phyloP scores from a whole-genome alignment of 202 grass and related monocot genomes.

The Dendrocalamus latiflorus region DNA sequence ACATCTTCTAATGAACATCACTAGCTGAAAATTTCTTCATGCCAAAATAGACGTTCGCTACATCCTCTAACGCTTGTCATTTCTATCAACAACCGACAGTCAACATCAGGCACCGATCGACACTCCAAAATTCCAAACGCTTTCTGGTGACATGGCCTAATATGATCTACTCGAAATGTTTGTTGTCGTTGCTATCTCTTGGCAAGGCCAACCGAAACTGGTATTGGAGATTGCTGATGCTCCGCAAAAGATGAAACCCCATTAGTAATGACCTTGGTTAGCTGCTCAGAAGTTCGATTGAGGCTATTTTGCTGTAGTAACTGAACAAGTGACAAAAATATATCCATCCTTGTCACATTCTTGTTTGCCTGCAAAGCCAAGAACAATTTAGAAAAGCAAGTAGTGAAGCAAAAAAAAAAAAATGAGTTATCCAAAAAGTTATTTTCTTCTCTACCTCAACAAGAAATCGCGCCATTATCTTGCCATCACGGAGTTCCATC shows the following conservation, averaged over 20 bases:
- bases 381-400: conserved; percentile 1
- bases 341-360: conserved; percentile 93
- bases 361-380: conserved; percentile 70
- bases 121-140: neutral
- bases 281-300: conserved; percentile 48
- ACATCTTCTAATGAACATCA: neutral
- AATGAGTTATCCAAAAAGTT: neutral
- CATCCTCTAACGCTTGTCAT: neutral
- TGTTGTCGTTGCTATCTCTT: conserved; percentile 22
- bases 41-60: neutral
- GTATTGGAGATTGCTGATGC: conserved; percentile 62
- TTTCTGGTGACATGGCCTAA: conserved; percentile 2
- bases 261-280: conserved; percentile 51
- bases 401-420: conserved; percentile 6
- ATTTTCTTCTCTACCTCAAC: conserved; percentile 60
- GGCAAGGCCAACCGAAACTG: conserved; percentile 42
- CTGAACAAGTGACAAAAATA: conserved; percentile 95
- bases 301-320: conserved; percentile 81
- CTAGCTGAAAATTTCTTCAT: neutral
- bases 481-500: conserved; percentile 84
- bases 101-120: neutral
- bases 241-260: conserved; percentile 62
- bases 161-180: conserved; percentile 16
- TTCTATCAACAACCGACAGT: conserved; percentile 18
- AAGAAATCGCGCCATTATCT: conserved; percentile 90